Base-by-base conservation (phyloP, 1,139 yeast species). In the Magnusiomyces fungicola region DNA sequence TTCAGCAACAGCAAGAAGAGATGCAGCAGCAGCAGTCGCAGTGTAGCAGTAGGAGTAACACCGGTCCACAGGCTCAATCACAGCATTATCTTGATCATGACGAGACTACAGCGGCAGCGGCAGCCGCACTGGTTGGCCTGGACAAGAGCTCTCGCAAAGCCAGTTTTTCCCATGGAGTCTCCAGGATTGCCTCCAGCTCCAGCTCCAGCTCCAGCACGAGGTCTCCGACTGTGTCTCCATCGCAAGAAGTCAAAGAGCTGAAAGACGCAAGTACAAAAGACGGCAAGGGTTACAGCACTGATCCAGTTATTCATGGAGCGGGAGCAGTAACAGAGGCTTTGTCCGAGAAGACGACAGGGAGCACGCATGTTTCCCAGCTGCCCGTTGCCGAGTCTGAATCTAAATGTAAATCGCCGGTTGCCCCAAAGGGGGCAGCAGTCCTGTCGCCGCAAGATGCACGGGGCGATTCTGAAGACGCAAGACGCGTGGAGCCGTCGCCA, bases 401-500 rank as follows among this genome's bases (percentile, higher is more conserved):
- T 4, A 10, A 18, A 22, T n/a, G n/a, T n/a, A 23, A 10, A 5
- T 38, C 41, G 22, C 32, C 32, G 14, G 32, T 27, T 27, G 10
- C 14, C 12, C 9, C 32, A 27, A 27, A 27, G 14, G 32, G 9
- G 14, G 32, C 14, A 27, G 32, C 14, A 27, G 32, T 27, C n/a
- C n/a, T n/a, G n/a, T n/a, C n/a, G n/a, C n/a, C n/a, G n/a, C n/a
- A n/a, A n/a, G n/a, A n/a, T n/a, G n/a, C n/a, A n/a, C n/a, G n/a
- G n/a, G n/a, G n/a, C n/a, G n/a, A n/a, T n/a, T 32, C 16, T 5
- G 19, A 34, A 34, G 38, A 34, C 4, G 14, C 22, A 12, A 33
- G 16, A 10, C 18, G n/a, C 3, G 22, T 41, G 3, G 44, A 45
- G 29, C 51, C 48, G n/a, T 50, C 53, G 19, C 53, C 53, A 6